Evolutionary conservation across 1,284 basidiomycete genomes (phyloP).

Genomic region (Cutaneotrichosporon daszewskae): DNA sequence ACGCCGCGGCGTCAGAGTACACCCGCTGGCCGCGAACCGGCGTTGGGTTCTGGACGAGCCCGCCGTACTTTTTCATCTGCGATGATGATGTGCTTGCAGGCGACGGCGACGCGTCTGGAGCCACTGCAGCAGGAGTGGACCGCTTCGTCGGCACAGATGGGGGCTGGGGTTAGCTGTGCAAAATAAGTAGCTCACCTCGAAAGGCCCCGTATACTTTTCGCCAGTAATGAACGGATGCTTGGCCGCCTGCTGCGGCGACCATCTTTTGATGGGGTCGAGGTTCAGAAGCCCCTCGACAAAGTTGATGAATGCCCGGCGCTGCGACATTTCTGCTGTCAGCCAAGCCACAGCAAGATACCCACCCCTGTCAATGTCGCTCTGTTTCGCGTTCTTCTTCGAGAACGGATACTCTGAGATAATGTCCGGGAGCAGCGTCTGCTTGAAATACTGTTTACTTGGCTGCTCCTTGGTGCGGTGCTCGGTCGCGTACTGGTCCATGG

Average conservation of each 20-base stretch:
- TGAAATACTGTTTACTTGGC: constrained; percentile 98
- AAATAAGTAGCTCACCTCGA: constrained; percentile 61
- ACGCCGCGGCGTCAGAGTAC: constrained; percentile 86
- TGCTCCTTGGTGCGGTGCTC: constrained; percentile 95
- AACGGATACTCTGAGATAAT: constrained; percentile 94
- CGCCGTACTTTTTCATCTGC: constrained; percentile 96
- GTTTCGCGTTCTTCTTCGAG: constrained; percentile 68
- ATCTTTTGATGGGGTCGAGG: constrained; percentile 88
- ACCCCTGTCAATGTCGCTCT: constrained; percentile 91
- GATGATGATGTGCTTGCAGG: constrained; percentile 14
- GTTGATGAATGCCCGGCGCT: constrained; percentile 90
- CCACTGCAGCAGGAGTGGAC: constrained; percentile 7
- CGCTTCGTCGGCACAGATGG: constrained; percentile 11
- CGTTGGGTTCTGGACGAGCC: constrained; percentile 64
- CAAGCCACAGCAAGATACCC: constrained; percentile 17
- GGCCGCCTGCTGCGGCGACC: constrained; percentile 95
- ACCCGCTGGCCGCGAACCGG: constrained; percentile 68
- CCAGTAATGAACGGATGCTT: constrained; percentile 97
- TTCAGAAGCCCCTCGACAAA: constrained; percentile 93
- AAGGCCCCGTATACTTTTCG: constrained; percentile 85
- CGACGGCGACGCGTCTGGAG: constrained; percentile 11
- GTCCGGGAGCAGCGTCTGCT: constrained; percentile 85
- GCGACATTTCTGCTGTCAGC: constrained; percentile 65
- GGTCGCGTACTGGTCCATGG: constrained; percentile 86
- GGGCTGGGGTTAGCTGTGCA: constrained; percentile 4